Evolutionary conservation across 1,139 yeast genomes (phyloP).

Genomic region (Citeromyces hawaiiensis): DNA sequence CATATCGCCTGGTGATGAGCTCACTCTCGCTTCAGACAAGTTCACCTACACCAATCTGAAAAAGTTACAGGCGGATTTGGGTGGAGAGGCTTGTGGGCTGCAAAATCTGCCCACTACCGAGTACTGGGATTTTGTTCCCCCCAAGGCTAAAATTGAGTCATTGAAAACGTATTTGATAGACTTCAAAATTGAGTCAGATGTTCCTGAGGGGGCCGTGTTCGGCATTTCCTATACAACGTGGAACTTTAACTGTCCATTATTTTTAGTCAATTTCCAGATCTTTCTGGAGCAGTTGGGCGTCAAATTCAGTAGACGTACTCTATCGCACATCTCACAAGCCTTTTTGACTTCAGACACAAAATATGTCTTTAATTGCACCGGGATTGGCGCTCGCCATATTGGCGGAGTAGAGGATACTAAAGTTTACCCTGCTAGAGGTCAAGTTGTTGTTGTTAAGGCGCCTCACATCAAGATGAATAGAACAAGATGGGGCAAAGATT

Average conservation of each 20-base stretch:
- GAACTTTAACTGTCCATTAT: constrained; percentile 57
- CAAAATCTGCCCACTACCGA: constrained; percentile 40
- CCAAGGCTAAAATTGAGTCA: constrained; percentile 27
- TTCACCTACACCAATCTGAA: constrained; percentile 36
- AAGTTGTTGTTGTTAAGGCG: constrained; percentile 48
- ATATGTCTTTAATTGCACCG: constrained; percentile 56
- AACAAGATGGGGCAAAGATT: constrained; percentile 36
- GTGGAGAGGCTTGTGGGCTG: constrained; percentile 39
- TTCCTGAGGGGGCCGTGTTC: constrained; percentile 34
- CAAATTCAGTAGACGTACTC: constrained; percentile 24
- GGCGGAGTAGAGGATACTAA: constrained; percentile 43
- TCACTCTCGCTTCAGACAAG: constrained; percentile 37
- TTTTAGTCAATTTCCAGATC: constrained; percentile 28
- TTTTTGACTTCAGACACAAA: constrained; percentile 21
- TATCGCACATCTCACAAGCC: constrained; percentile 44
- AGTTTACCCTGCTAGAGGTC: constrained; percentile 57
- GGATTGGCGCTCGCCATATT: constrained; percentile 43
- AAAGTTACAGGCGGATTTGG: constrained; percentile 30
- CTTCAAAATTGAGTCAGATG: constrained; percentile 18
- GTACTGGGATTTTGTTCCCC: constrained; percentile 35
- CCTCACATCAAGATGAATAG: constrained; percentile 37
- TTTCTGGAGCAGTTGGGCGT: constrained; percentile 35
- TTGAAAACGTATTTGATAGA: constrained; percentile 31
- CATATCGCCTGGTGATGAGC: constrained; percentile 44
- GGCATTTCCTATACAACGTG: constrained; percentile 46